A percentile compares a stretch with the other conserved stretches of the same genome.
Evolutionary conservation across 2,329 filamentous ascomycete genomes (phyloP).

Genomic region (Xylariaceae sp.): DNA sequence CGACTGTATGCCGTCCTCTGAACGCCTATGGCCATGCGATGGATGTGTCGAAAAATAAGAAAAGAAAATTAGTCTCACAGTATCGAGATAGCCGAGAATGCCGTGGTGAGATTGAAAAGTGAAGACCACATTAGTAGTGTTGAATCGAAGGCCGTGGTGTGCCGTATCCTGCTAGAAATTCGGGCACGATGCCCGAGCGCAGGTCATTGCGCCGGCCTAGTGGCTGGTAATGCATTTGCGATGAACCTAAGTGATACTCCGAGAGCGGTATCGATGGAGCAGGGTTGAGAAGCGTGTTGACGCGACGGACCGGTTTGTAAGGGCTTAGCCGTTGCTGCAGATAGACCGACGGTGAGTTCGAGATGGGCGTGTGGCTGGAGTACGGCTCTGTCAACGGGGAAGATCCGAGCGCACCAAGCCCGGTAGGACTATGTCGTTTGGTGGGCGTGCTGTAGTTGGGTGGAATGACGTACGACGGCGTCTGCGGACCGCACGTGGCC

Average conservation of each 20-base stretch:
- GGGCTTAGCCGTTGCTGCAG: slow-evolving; percentile 87
- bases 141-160: slow-evolving; percentile 25
- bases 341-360: slow-evolving; percentile 85
- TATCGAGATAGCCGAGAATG: slow-evolving; percentile 2
- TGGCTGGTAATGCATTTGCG: slow-evolving; percentile 83
- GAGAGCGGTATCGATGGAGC: slow-evolving; percentile 80
- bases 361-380: slow-evolving; percentile 64
- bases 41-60: slow-evolving; percentile 16
- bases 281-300: slow-evolving; percentile 89
- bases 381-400: slow-evolving; percentile 71
- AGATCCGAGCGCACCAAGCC: slow-evolving; percentile 60
- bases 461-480: slow-evolving; percentile 35
- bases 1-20: slow-evolving; percentile 29
- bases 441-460: slow-evolving; percentile 53
- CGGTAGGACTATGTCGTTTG: slow-evolving; percentile 57
- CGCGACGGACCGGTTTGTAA: slow-evolving; percentile 86
- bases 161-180: slow-evolving; percentile 45
- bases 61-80: slow-evolving; percentile 11
- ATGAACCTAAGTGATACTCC: slow-evolving; percentile 68
- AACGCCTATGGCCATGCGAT: slow-evolving; percentile 36
- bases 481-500: slow-evolving; percentile 38
- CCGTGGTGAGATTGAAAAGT: neutral
- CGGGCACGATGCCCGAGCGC: slow-evolving; percentile 71
- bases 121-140: slow-evolving; percentile 16
- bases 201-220: slow-evolving; percentile 70